A percentile compares a stretch with the other conserved stretches of the same genome.
Evolutionary conservation across 148 eudicot species (phyloP).

Genomic region (Camellia japonica): DNA sequence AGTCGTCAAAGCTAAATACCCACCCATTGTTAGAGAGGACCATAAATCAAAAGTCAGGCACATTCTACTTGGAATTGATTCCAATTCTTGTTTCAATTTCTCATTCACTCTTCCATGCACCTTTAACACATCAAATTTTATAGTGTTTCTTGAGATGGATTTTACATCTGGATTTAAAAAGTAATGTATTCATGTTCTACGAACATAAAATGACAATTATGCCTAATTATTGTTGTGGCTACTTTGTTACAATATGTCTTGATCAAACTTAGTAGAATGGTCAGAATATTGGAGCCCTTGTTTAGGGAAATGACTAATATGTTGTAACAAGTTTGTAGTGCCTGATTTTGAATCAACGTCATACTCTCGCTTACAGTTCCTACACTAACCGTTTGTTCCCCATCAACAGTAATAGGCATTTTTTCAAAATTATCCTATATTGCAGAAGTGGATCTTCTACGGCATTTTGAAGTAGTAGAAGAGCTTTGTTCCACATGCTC

Average conservation of each 20-base stretch:
- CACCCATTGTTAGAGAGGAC: conserved; percentile 9
- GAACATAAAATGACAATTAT: too few species aligned
- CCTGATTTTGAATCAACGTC: background rate
- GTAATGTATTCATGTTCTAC: background rate
- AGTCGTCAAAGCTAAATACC: conserved; percentile 13
- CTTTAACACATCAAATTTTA: background rate
- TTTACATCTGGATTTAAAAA: background rate
- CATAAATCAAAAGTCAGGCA: conserved; percentile 21
- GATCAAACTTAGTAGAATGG: too few species aligned
- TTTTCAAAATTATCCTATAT: background rate
- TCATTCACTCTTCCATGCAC: background rate
- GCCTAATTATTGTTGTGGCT: too few species aligned
- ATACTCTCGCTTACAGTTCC: background rate
- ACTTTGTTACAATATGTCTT: too few species aligned
- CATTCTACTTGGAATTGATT: conserved; percentile 6
- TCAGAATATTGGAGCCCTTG: background rate
- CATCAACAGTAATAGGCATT: background rate
- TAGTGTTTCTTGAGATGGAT: background rate
- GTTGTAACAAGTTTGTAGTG: too few species aligned
- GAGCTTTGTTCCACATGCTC: background rate
- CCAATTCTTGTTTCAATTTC: background rate
- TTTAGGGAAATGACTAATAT: background rate
- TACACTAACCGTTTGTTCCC: background rate
- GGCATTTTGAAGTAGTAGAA: background rate
- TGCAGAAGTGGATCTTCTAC: background rate